A percentile compares a stretch with the other conserved stretches of the same genome.
phyloP scores from a whole-genome alignment of 2,329 filamentous ascomycete genomes.

The Penicillium sp. region DNA sequence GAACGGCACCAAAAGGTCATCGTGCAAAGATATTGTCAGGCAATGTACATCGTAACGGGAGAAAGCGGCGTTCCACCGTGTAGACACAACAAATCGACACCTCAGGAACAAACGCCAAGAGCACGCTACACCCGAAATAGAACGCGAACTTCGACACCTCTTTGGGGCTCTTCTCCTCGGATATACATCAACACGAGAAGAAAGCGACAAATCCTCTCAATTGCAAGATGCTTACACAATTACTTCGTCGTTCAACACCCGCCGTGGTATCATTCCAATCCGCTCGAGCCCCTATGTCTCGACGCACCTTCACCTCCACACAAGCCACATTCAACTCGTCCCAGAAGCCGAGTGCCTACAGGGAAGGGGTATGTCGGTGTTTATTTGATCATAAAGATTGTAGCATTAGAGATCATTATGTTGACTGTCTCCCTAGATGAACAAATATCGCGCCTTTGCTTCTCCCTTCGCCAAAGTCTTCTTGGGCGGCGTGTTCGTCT shows the following conservation, averaged over 20 bases:
- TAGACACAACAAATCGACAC: neutral
- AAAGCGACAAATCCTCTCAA: neutral
- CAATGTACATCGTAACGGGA: neutral
- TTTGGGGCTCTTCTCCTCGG: conserved; percentile 8
- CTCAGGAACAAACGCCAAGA: conserved; percentile 8
- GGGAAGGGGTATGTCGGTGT: conserved; percentile 28
- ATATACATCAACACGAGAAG: conserved; percentile 1
- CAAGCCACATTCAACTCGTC: conserved; percentile 8
- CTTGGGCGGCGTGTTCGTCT: conserved; percentile 47
- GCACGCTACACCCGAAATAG: conserved; percentile 3
- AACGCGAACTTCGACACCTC: conserved; percentile 14
- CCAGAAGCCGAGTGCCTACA: conserved; percentile 20
- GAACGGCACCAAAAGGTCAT: too few relatives aligned
- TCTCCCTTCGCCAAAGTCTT: conserved; percentile 49
- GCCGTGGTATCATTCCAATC: conserved; percentile 4
- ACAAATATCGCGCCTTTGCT: conserved; percentile 40
- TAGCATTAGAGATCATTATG: neutral
- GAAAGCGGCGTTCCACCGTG: neutral
- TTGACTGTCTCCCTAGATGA: conserved; percentile 30
- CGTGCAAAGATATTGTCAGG: too few relatives aligned
- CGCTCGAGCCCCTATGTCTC: neutral
- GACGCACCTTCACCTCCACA: conserved; percentile 10
- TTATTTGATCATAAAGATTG: neutral
- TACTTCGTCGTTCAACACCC: neutral
- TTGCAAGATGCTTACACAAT: conserved; percentile 3